Conservation (phyloP, 2,329 filamentous ascomycete species). For the Neophaeococcomyces mojaviensis region DNA sequence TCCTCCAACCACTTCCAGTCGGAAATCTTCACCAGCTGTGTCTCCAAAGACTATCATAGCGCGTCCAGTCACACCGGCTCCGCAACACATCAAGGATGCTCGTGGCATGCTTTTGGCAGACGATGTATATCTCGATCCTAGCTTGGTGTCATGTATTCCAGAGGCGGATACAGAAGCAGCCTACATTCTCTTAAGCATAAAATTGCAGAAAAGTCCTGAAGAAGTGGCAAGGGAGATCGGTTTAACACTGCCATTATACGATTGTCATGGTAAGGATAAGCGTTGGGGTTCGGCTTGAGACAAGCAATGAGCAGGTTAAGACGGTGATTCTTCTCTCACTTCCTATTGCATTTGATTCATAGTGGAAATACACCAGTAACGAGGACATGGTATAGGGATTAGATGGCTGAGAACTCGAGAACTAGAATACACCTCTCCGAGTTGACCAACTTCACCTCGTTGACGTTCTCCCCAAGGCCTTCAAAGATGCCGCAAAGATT, state of each 20-base stretch:
- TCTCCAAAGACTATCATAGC: constrained; percentile 7
- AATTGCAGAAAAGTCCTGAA: constrained; percentile 4
- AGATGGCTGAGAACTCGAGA: too few relatives aligned
- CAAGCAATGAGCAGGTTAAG: background rate
- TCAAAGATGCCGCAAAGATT: too few relatives aligned
- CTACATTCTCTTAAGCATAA: constrained; percentile 9
- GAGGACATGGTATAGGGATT: too few relatives aligned
- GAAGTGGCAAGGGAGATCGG: constrained; percentile 12
- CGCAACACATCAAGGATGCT: too few relatives aligned
- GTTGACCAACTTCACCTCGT: too few relatives aligned
- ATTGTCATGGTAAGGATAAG: constrained; percentile 20
- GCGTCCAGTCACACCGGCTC: background rate
- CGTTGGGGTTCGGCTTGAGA: constrained; percentile 23
- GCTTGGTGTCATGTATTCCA: background rate
- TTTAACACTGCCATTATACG: constrained; percentile 8
- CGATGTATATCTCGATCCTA: too few relatives aligned
- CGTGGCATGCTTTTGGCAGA: too few relatives aligned
- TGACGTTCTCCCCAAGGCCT: too few relatives aligned
- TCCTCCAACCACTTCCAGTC: background rate
- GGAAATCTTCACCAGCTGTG: constrained; percentile 3
- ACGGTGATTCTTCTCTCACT: background rate
- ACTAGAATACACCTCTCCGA: too few relatives aligned
- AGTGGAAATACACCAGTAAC: background rate
- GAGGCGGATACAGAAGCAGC: constrained; percentile 7
- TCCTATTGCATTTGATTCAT: background rate